Conservation (phyloP, 768 basidiomycete species). For the Lyophyllum shimeji region DNA sequence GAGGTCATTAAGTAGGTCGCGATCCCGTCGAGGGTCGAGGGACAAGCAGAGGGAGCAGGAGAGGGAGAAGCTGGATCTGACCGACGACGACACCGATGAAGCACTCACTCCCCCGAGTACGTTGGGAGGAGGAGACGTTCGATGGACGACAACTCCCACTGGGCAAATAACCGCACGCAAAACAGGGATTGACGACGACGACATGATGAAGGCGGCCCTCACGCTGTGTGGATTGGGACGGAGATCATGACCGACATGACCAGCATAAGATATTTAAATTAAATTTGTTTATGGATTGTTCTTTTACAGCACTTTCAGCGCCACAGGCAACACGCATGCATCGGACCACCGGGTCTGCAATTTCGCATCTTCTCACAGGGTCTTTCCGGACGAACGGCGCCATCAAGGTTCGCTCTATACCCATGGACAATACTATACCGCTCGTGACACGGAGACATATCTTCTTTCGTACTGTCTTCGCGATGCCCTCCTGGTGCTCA, state of each 20-base stretch:
- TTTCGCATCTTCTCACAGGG: not conserved
- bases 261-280: conserved; percentile 16
- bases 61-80: conserved; percentile 37
- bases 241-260: conserved; percentile 12
- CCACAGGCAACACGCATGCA: not conserved
- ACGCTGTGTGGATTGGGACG: conserved; percentile 60
- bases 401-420: not conserved
- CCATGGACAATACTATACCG: not conserved
- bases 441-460: not conserved
- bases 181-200: conserved; percentile 48
- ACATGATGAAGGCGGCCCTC: conserved; percentile 70
- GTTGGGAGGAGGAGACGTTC: conserved; percentile 38
- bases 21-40: conserved; percentile 6
- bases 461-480: not conserved
- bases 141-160: conserved; percentile 31
- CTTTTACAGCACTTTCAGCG: not conserved
- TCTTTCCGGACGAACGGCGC: not conserved
- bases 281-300: conserved; percentile 18
- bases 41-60: conserved; percentile 24
- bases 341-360: not conserved
- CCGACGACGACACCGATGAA: conserved; percentile 67
- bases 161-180: conserved; percentile 17
- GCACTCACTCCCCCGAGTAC: conserved; percentile 64
- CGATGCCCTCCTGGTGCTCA: conserved; percentile 9
- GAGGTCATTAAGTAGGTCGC: not conserved